These are phyloP conservation scores for Hordeum pubiflorum DNA, from an alignment of 202 grass and related monocot genomes.

Conservation along the genomic window DNA sequence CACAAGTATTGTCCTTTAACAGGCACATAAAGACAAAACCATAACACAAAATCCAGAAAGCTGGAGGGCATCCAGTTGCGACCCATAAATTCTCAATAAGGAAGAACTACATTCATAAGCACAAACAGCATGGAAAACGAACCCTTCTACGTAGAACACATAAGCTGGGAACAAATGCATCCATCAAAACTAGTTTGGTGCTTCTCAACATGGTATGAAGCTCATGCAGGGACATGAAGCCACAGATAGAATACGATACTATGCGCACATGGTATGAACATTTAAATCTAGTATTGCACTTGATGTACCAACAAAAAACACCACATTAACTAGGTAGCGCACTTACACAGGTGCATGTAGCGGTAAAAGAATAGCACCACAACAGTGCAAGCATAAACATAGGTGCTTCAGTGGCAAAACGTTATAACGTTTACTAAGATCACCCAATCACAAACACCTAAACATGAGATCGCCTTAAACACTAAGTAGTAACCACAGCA, in stretches of 20 bases:
- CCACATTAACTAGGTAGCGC: background rate
- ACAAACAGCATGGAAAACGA: background rate
- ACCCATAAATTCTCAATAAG: background rate
- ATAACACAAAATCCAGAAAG: background rate
- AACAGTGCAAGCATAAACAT: background rate
- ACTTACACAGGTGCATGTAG: background rate
- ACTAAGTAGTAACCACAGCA: slow-evolving; percentile 1
- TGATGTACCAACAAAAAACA: background rate
- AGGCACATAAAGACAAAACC: background rate
- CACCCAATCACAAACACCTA: background rate
- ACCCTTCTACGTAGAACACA: background rate
- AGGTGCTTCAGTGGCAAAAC: background rate
- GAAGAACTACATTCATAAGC: slow-evolving; percentile 1
- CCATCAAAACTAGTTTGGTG: background rate
- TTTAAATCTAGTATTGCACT: background rate
- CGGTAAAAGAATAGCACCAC: background rate
- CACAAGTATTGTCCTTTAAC: background rate
- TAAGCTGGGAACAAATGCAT: background rate
- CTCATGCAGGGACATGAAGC: background rate
- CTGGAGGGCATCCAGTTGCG: background rate
- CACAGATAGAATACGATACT: background rate
- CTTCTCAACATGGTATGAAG: background rate
- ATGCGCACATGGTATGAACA: background rate
- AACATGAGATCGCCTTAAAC: slow-evolving; percentile 11
- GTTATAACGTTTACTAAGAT: background rate